Evolutionary conservation across 2,329 filamentous ascomycete species (phyloP), one percentile per base, ranked within the genome.

Genomic region (Pseudohalonectria lignicola): DNA sequence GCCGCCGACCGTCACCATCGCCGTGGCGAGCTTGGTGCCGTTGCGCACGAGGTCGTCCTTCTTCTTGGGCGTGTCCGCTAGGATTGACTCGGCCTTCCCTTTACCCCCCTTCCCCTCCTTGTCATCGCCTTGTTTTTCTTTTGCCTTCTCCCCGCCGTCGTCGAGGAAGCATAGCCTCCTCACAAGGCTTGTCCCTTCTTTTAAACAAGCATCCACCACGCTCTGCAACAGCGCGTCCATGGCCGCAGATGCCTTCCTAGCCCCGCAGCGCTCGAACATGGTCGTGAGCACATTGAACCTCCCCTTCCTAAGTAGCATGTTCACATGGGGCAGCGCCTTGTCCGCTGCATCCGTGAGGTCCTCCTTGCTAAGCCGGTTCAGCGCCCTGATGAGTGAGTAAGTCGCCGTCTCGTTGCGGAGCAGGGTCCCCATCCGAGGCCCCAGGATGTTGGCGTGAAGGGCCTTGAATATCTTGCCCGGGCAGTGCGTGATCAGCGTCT

Each of bases 401-500:
- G 79, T 82, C 5, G 92, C 87, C 35, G 88, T 83, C 49, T 94
- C 88, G 54, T 96, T 96, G 41, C 87, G 81, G 5, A 90, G 76
- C 42, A 94, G 73, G 29, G 77, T 83, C 17, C 79, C 78, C 49
- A 96, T 82, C 19, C 86, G 76, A 12, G 82, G 79, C 43, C 80
- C 82, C 58, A 96, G 83, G 46, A 87, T 76, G 47, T 81, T 79
- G 41, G 73, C 76, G 61, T 93, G 90, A 5, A 98, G 69, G 12
- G 77, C 74, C 59, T 94, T 95, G 74, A 96, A 98, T 25, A 87
- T 63, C 60, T 92, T 94, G 31, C 85, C 87, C 0, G 92, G 87
- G 13, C 81, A 77, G 53, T 82, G 73, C 19, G 79, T 74, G 45
- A 95, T 75, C 45, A 98, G 80, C 0, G 81, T 86, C 62, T 98